Evolutionary conservation across 305 asterid species (phyloP), one percentile per base, ranked within the genome.

Genomic region (Monarda citriodora): DNA sequence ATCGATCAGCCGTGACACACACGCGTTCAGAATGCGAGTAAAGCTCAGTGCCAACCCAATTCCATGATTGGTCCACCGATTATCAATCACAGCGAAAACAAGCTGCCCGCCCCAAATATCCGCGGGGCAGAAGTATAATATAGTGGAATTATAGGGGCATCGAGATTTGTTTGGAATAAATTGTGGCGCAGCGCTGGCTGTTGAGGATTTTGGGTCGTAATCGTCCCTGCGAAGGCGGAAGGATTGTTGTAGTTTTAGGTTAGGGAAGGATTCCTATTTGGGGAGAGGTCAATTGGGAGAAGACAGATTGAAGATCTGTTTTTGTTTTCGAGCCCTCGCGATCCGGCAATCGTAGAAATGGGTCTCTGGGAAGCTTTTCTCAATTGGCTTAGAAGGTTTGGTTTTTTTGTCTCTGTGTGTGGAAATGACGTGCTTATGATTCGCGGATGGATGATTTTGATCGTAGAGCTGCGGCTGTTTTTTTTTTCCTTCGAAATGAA

Each of bases 291-390:
- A 77, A 69, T 69, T 73, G 77, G 52, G 82, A 64, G 81, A 77
- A 74, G 78, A 66, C 78, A 65, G 74, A 63, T 58, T 53, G 37
- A 79, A 69, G 87, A 74, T 74, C 79, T 61, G 63, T 69, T 71
- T 71, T 67, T 70, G 69, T 74, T 77, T 65, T 70, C 82, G 76
- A 65, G 70, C 74, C 60, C 69, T 64, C 38, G 55, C 77, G 57
- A 65, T 63, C 69, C 62, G 48, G 49, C 70, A 56, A 58, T 69
- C 64, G 47, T 56, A 56, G 37, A 61, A 68, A 92, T 92, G 98
- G 96, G 98, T 78, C 79, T 89, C 75, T 89, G 87, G 95, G 97
- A 92, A 83, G 91, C 91, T 82, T 89, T 92, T 75, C 98, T 92
- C 88, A 89, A 92, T 85, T 89, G 98, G 98, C 96, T 92, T 58